phyloP scores from a whole-genome alignment of 192 early-diverging fungal species.

The Dissophora globulifera region DNA sequence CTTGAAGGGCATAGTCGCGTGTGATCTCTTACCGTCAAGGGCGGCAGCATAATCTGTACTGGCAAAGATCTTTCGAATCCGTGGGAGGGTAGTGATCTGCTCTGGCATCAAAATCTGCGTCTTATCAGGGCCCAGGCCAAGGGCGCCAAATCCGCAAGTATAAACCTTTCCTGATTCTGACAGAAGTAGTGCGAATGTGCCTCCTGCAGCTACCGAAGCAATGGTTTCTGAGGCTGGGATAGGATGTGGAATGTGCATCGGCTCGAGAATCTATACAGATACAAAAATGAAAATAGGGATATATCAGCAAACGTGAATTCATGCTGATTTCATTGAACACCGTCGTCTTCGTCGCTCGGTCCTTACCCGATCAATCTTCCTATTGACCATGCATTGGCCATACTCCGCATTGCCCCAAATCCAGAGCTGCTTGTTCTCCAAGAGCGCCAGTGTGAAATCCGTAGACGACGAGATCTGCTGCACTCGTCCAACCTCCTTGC shows the following conservation, averaged over 20 bases:
- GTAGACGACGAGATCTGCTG: slow-evolving; percentile 68
- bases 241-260: slow-evolving; percentile 60
- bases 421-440: slow-evolving; percentile 64
- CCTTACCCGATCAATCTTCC: slow-evolving; percentile 65
- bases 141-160: slow-evolving; percentile 74
- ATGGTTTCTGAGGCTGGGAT: slow-evolving; percentile 49
- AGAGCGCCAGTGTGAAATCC: slow-evolving; percentile 72
- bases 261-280: slow-evolving; percentile 68
- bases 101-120: slow-evolving; percentile 60
- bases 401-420: slow-evolving; percentile 84
- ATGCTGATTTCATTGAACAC: too few species aligned
- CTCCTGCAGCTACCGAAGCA: slow-evolving; percentile 71
- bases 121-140: slow-evolving; percentile 62
- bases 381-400: slow-evolving; percentile 73
- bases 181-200: slow-evolving; percentile 63
- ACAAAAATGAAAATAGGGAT: too few species aligned
- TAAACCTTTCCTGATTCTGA: slow-evolving; percentile 65
- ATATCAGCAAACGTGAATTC: too few species aligned
- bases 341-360: too few species aligned
- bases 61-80: slow-evolving; percentile 61
- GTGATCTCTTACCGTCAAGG: slow-evolving; percentile 53
- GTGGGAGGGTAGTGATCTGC: slow-evolving; percentile 47
- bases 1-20: too few species aligned
- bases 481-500: slow-evolving; percentile 42
- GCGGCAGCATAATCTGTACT: slow-evolving; percentile 72